Evolutionary conservation across 768 basidiomycete species (phyloP).

Genomic region (Amanita molliuscula): DNA sequence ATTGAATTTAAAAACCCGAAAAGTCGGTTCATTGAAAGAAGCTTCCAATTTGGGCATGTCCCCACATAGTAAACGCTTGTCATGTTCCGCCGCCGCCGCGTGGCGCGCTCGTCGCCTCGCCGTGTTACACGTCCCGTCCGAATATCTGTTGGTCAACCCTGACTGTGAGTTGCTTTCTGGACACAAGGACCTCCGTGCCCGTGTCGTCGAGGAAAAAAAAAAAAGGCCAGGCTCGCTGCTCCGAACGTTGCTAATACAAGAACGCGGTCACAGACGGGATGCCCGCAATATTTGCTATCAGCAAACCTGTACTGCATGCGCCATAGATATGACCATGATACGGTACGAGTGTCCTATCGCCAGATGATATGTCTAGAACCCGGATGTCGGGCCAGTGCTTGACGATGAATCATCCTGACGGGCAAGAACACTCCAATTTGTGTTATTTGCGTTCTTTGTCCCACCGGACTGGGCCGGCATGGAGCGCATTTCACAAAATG

Average conservation of each 20-base stretch:
- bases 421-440: background rate
- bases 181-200: background rate
- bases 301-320: background rate
- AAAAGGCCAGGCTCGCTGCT: background rate
- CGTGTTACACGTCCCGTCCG: constrained; percentile 1
- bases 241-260: background rate
- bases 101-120: background rate
- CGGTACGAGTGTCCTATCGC: background rate
- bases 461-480: background rate
- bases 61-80: background rate
- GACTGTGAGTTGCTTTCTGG: background rate
- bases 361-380: background rate
- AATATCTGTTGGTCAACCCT: background rate
- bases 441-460: background rate
- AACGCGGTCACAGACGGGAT: background rate
- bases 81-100: constrained; percentile 2
- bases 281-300: background rate
- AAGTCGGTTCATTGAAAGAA: background rate
- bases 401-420: background rate
- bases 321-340: background rate
- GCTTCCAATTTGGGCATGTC: background rate
- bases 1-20: background rate
- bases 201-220: background rate
- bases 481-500: background rate
- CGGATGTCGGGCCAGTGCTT: background rate